Base-by-base conservation (phyloP, 805 yeast species). In the Cyberlindnera sargentensis region DNA sequence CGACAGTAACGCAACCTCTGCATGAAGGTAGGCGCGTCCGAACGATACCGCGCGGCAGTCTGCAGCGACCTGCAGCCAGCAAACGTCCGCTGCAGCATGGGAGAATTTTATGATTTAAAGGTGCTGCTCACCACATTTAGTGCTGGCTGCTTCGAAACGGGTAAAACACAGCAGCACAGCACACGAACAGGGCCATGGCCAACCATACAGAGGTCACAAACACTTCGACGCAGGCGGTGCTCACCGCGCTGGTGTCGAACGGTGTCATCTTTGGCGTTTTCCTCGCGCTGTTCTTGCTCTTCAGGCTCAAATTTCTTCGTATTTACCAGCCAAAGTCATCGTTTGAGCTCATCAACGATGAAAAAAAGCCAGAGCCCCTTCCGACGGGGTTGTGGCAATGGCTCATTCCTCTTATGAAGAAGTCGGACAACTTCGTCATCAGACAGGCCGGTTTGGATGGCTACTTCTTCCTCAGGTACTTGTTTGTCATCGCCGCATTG, bases 401-500 rank as follows among this genome's bases (percentile, higher is more conserved):
- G 98, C 45, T 89, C 8, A 49, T 63, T 7, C 80, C 82, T 6
- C 59, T 91, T 28, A 53, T 85, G 40, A 65, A 73, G 39, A 81
- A 84, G 57, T 77, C 87, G 1, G 89, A 85, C 44, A 67, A 83
- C 39, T 85, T 85, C 57, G 71, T 90, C 43, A 77, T 91, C 46
- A 80, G 82, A 51, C 95, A 91, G 56, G 83, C 93, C 23, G 98
- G 97, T 15, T 61, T 91, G n/a, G 98, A 91, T 60, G 97, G 96
- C 5, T 91, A 86, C 67, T 82, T 93, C 58, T 91, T 90, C 62
- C 65, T 89, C 48, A 72, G 99, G 51, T 93, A 84, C 58, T 62
- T 93, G 28, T 71, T 76, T 40, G 56, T 84, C 32, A 67, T 87
- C 49, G 67, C 76, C 9, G 47, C 67, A 5, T 58, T 79, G 34